Evolutionary conservation across 2,329 filamentous ascomycete species (phyloP), one percentile per base, ranked within the genome.

Genomic region (Cladophialophora psammophila): DNA sequence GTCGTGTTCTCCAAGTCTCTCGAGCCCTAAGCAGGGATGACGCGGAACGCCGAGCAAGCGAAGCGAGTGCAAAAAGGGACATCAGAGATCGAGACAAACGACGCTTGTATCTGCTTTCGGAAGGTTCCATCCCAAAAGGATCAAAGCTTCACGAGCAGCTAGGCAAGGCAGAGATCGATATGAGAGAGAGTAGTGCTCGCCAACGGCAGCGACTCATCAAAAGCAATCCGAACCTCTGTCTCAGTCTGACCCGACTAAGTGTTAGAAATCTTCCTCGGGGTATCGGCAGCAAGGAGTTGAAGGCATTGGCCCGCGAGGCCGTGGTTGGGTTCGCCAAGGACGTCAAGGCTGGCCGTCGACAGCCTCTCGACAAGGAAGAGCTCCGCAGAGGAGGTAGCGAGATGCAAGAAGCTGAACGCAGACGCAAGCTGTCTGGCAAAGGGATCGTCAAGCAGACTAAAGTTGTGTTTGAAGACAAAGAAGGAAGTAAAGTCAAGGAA

Each of bases 291-390:
- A 98, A 96, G 79, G 91, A 92, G 62, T 85, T 99, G 59, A 99
- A 99, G 78, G 90, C 92, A 50, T 86, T 99, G 54, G 95, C 95
- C 10, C 88, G 95, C 71, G 88, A 95, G 78, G 95, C 92, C n/a
- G 88, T 97, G 12, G 95, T 98, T 57, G 94, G 93, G 0, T 99
- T 99, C 75, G 94, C 95, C 48, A 91, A 85, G 68, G 95, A 99
- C 74, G 93, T 94, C 71, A 96, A 94, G 77, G 85, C 84, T 34
- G 92, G 92, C 13, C 85, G 85, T 40, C 90, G 95, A 34, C 82
- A 90, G 70, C 90, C 90, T 20, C 84, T 99, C 2, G 95, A 92
- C n/a, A 93, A 91, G 75, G 95, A 99, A 75, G 96, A 99, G 78
- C 85, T 92, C 61, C 83, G 87, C 15, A 89, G 95, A 48, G 93